Evolutionary conservation across 1,284 basidiomycete genomes (phyloP).

Genomic region (Cryptococcus jaspeensis): DNA sequence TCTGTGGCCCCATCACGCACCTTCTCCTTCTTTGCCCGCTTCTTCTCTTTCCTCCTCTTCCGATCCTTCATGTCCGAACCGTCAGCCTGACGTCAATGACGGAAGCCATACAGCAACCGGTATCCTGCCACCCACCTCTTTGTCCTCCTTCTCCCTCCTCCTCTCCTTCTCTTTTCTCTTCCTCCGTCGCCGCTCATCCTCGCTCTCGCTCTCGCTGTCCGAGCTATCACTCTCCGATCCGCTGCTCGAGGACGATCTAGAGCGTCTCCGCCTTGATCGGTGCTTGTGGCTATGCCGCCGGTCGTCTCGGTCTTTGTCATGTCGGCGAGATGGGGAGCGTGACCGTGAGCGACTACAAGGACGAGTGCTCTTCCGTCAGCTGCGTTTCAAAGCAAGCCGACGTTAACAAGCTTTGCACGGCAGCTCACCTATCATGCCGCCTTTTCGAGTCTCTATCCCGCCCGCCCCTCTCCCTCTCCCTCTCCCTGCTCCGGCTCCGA

Average conservation of each 20-base stretch:
- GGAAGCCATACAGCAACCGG: not conserved
- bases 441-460: constrained; percentile 7
- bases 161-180: constrained; percentile 21
- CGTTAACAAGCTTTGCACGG: no score
- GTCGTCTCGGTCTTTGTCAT: constrained; percentile 9
- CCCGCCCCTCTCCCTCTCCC: not conserved
- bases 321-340: constrained; percentile 16
- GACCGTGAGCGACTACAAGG: constrained; percentile 13
- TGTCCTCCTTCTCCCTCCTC: constrained; percentile 20
- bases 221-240: constrained; percentile 7
- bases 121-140: constrained; percentile 13
- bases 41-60: constrained; percentile 56
- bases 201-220: constrained; percentile 22
- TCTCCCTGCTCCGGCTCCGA: constrained; percentile 3
- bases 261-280: constrained; percentile 7
- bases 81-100: not conserved
- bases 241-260: not conserved
- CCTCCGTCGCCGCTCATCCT: constrained; percentile 31
- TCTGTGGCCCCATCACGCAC: constrained; percentile 30
- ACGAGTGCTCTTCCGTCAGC: not conserved
- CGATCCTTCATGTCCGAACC: constrained; percentile 8
- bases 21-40: constrained; percentile 54
- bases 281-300: constrained; percentile 2
- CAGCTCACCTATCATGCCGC: not conserved
- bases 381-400: no score